A percentile compares a stretch with the other conserved stretches of the same genome.
These are phyloP conservation scores for Nelumbo lutea DNA, from an alignment of 164 flowering plant species.

Conservation along the genomic window DNA sequence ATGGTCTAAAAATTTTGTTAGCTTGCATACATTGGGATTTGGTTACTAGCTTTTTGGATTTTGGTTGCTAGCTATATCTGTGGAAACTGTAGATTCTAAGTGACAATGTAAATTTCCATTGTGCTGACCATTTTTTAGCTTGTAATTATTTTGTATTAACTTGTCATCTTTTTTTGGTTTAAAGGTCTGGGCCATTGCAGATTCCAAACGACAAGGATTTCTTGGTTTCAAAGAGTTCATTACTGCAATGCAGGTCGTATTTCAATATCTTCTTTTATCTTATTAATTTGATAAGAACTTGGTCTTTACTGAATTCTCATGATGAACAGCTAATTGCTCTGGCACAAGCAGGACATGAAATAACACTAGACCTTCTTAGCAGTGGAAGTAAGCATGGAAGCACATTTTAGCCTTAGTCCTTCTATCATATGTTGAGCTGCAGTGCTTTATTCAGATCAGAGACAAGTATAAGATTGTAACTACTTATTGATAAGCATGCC, in stretches of 20 bases:
- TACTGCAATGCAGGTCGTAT: constrained; percentile 81
- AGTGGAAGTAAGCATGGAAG: constrained; percentile 37
- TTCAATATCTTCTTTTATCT: background rate
- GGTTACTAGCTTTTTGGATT: background rate
- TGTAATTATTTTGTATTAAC: background rate
- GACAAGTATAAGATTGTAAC: background rate
- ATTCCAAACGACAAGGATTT: constrained; percentile 83
- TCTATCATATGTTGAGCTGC: background rate
- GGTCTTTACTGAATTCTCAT: constrained; percentile 5
- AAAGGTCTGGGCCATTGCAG: constrained; percentile 98
- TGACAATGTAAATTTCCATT: background rate
- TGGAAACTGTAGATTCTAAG: background rate
- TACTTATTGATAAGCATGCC: background rate
- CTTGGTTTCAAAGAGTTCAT: constrained; percentile 82
- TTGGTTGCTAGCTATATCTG: background rate
- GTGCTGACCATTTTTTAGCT: background rate
- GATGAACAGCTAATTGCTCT: constrained; percentile 59
- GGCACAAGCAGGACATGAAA: constrained; percentile 75
- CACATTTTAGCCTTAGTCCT: background rate
- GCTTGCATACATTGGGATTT: too few relatives aligned
- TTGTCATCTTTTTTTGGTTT: background rate
- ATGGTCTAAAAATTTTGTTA: too few relatives aligned
- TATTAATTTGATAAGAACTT: background rate
- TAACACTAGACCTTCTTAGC: constrained; percentile 47
- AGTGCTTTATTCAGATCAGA: background rate